phyloP scores from a whole-genome alignment of 352 stramenopile species.

The Phytopythium helicoides region DNA sequence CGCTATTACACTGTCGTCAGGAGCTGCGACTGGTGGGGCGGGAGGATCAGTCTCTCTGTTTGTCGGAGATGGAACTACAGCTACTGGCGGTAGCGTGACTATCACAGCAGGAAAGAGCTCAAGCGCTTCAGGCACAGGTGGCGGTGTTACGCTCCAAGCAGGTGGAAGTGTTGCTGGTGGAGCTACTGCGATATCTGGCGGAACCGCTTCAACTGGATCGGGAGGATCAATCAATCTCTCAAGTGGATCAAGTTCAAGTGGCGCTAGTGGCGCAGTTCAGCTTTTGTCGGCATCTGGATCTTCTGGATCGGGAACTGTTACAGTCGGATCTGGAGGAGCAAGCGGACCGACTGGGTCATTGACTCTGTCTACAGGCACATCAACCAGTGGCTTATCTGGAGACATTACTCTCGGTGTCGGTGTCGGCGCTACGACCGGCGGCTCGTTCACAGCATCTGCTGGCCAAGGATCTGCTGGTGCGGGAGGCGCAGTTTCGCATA shows the following conservation, averaged over 20 bases:
- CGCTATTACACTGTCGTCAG: constrained; percentile 28
- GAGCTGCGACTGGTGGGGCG: constrained; percentile 21
- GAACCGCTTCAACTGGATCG: constrained; percentile 27
- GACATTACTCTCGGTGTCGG: constrained; percentile 33
- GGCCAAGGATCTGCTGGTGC: constrained; percentile 16
- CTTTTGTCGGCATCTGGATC: constrained; percentile 13
- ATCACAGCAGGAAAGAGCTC: constrained; percentile 26
- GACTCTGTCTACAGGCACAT: constrained; percentile 35
- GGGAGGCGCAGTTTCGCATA: background rate
- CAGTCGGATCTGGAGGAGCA: constrained; percentile 22
- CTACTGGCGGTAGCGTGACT: constrained; percentile 16
- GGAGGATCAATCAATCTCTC: constrained; percentile 44
- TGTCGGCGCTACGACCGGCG: constrained; percentile 15
- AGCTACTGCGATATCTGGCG: constrained; percentile 28
- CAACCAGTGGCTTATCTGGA: constrained; percentile 27
- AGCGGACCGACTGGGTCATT: constrained; percentile 32
- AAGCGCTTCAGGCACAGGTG: constrained; percentile 18
- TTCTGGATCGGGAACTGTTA: constrained; percentile 16
- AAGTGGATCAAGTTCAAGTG: constrained; percentile 29
- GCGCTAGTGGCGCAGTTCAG: constrained; percentile 19
- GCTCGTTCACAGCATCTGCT: constrained; percentile 21
- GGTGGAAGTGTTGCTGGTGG: constrained; percentile 31
- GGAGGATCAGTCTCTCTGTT: constrained; percentile 29
- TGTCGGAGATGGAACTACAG: constrained; percentile 25
- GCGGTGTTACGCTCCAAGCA: constrained; percentile 15